Evolutionary conservation across 768 basidiomycete genomes (phyloP).

Genomic region (Suillus occidentalis): DNA sequence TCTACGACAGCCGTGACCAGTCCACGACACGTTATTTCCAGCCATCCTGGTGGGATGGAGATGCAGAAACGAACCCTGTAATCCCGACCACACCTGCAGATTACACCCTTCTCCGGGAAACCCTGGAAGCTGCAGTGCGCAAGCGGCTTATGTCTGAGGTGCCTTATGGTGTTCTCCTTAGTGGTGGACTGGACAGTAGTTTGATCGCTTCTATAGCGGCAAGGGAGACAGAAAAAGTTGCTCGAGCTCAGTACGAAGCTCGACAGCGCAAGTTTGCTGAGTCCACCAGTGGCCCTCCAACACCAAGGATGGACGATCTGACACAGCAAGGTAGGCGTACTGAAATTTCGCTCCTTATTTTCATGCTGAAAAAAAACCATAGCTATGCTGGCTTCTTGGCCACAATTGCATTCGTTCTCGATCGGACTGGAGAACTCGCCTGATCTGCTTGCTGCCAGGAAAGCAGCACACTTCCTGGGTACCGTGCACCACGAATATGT

Average conservation of each 20-base stretch:
- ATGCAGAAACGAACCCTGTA: conserved; percentile 57
- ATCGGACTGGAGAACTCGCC: conserved; percentile 94
- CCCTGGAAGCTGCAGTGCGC: conserved; percentile 87
- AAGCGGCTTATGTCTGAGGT: conserved; percentile 98
- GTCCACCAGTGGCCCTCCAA: conserved; percentile 53
- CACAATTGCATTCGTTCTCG: conserved; percentile 96
- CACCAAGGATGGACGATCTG: conserved; percentile 46
- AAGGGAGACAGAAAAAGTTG: conserved; percentile 91
- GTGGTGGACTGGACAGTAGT: conserved; percentile 94
- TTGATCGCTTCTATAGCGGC: conserved; percentile 95
- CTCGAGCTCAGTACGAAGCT: conserved; percentile 73
- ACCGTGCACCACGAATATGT: conserved; percentile 97
- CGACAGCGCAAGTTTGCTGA: conserved; percentile 61
- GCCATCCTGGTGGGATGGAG: conserved; percentile 89
- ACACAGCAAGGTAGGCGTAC: conserved; percentile 53
- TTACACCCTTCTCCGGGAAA: conserved; percentile 69
- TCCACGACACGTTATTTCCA: conserved; percentile 83
- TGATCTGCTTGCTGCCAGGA: conserved; percentile 90
- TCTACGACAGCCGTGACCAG: conserved; percentile 83
- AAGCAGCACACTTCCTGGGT: conserved; percentile 90
- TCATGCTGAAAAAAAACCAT: conserved; percentile 11
- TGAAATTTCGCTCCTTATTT: background rate
- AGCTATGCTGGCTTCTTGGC: conserved; percentile 87
- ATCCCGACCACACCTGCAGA: conserved; percentile 66
- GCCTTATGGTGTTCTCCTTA: conserved; percentile 94